Conservation (phyloP, 192 early-diverging fungal genomes). For the Gryganskiella cystojenkinii region DNA sequence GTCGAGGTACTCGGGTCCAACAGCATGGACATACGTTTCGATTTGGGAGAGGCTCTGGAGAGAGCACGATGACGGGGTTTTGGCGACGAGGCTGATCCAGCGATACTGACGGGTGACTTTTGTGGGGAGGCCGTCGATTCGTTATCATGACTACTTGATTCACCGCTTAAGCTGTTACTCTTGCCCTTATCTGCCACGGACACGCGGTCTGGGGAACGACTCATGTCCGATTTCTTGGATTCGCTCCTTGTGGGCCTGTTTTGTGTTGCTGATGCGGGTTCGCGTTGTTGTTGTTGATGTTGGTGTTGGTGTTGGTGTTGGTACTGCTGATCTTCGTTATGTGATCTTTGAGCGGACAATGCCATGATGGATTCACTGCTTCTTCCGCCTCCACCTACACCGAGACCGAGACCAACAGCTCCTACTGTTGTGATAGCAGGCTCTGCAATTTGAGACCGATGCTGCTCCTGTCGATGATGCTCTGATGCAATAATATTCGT, state of each 20-base stretch:
- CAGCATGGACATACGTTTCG: conserved; percentile 43
- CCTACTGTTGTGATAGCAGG: not conserved
- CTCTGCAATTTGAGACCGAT: not conserved
- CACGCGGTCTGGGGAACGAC: not conserved
- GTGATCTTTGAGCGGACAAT: too few species aligned
- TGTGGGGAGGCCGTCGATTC: conserved; percentile 2
- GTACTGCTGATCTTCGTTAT: not conserved
- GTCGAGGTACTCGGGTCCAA: conserved; percentile 29
- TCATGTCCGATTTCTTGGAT: too few species aligned
- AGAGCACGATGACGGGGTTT: conserved; percentile 12
- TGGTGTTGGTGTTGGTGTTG: not conserved
- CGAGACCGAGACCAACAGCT: not conserved
- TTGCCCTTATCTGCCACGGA: conserved; percentile 39
- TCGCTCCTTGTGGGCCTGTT: too few species aligned
- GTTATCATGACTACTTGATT: conserved; percentile 9
- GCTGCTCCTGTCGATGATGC: not conserved
- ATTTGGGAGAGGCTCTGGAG: conserved; percentile 22
- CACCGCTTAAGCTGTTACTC: conserved; percentile 23
- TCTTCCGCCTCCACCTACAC: not conserved
- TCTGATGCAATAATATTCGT: not conserved
- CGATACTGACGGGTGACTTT: conserved; percentile 27
- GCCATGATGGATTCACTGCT: conserved; percentile 3
- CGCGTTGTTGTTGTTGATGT: too few species aligned
- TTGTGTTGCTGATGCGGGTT: too few species aligned
- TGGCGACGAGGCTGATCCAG: conserved; percentile 18